Base-by-base conservation (phyloP, 2,329 filamentous ascomycete genomes). In the Cladosporium oxysporum region DNA sequence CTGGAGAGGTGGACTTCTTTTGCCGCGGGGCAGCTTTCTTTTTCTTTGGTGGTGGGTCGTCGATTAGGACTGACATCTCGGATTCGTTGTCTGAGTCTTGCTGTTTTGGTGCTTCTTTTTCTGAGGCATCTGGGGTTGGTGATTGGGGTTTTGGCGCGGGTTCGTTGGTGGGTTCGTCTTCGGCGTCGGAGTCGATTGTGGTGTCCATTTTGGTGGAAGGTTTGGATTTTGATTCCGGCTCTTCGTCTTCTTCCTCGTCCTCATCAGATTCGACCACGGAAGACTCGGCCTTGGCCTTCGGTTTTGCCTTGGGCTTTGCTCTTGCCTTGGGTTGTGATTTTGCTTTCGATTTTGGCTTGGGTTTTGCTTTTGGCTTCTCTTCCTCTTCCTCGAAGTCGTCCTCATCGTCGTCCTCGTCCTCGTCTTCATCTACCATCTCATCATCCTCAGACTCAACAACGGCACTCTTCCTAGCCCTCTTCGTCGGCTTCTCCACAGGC, bases 21-120 rank as follows among this genome's bases (percentile, higher is more conserved):
- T 73, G 80, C 73, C 75, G 83, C 75, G 68, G 78, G 47, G 73
- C 81, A 70, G 31, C 11, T 18, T 23, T 52, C 44, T 86, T 89
- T 71, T 83, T 85, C 74, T 84, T 87, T 31, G 83, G 83, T 59
- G 88, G 87, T 11, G 87, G 86, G 2, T 94, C 91, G 74, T 97
- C 93, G 49, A 95, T 81, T n/a, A 97, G 83, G 4, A 87, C 84
- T 0, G 91, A 94, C 77, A 92, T 81, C 63, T 91, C 89, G 73
- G 84, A 88, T 57, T 89, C 79, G 26, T 75, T 73, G 60, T 70
- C 73, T 26, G 70, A 66, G 23, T 64, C 60, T 29, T 33, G 47
- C 33, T 61, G 31, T 33, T 65, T 55, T 31, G 62, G 18, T 37
- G 44, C 53, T 29, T 44, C 23, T 52, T 14, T 50, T 21, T 61